Base-by-base conservation (phyloP, 2,329 filamentous ascomycete species). In the Botrytis pseudocinerea region DNA sequence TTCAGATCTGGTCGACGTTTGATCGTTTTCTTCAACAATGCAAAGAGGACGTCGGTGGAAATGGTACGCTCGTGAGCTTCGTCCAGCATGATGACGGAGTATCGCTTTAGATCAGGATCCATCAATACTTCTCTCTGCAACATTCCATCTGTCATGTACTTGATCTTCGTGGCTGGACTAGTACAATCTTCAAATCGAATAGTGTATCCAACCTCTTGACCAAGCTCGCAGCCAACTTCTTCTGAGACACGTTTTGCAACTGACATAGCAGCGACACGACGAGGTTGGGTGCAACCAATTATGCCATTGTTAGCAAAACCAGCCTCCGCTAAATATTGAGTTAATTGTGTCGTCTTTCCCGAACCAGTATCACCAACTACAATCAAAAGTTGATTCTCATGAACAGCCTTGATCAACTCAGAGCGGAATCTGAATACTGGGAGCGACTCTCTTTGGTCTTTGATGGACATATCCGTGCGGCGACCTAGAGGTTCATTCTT, bases 101-200 rank as follows among this genome's bases (percentile, higher is more conserved):
- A 99, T 76, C 93, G 90, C 80, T 88, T 92, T 77, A 99, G 84
- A 78, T 97, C 92, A 0, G 95, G 93, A 81, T 99, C 96, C 77
- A 98, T 88, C 69, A 99, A 87, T 81, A 98, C 94, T 84, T 99
- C 96, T 85, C 96, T 89, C 83, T 98, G 91, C 81, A 99, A 88
- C 93, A 98, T 98, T 82, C 96, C 96, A 79, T 99, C 96, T 25
- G 96, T 99, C 95, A 99, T 98, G 84, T 99, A 99, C 85, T 99
- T 99, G 85, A 99, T 97, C 80, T 91, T 93, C 1, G 96, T 99
- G 28, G 91, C 88, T 2, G 93, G 90, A 76, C 91, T 93, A 0
- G 95, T 98, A 81, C 91, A 93, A 83, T 99, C 96, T 80, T 99
- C 96, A 81, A 99, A 99, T 81, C 96, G 93, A 80, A 99, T 97